Base-by-base conservation (phyloP, 306 rosid genomes). In the Castanea sativa region DNA sequence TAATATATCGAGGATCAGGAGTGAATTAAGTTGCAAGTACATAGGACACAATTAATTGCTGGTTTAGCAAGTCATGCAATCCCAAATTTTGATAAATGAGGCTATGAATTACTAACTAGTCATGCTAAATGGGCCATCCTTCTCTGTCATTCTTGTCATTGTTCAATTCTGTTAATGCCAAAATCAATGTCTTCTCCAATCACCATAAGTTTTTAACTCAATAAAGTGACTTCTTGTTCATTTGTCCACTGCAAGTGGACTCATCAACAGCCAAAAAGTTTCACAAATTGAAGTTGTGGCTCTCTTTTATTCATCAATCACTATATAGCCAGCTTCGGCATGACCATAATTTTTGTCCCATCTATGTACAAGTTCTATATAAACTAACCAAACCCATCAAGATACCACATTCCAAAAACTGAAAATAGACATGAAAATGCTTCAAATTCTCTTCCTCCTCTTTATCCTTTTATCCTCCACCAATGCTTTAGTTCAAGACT, bases 401-500 rank as follows among this genome's bases (percentile, higher is more conserved):
- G 53, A 49, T 49, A 49, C 53, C 53, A 49, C 53, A 49, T 49
- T 49, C 53, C 53, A 49, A 11, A 49, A 49, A 49, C 53, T 13
- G 16, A 49, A 49, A 49, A 49, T 49, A 49, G 53, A 49, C 53
- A 49, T 49, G 16, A 49, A 49, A 13, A 91, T 93, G 98, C 74
- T 82, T 78, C 83, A 73, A 25, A 73, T 84, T 56, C 53, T 85
- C 63, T 69, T 86, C 91, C 84, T 94, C 70, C 12, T 87, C 53
- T 78, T 82, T 19, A 77, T 92, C 59, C 76, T 92, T 80, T 78
- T 81, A 80, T 85, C 91, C 73, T 70, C 86, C 35, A 80, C 92
- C 69, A 51, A 85, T 76, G 94, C 92, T 1, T 9, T 83, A 1
- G 88, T 85, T 43, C 85, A 82, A 57, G 96, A 94, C 72, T 89